Evolutionary conservation across 2,329 filamentous ascomycete species (phyloP).

Genomic region (Aspergillus nomiae): DNA sequence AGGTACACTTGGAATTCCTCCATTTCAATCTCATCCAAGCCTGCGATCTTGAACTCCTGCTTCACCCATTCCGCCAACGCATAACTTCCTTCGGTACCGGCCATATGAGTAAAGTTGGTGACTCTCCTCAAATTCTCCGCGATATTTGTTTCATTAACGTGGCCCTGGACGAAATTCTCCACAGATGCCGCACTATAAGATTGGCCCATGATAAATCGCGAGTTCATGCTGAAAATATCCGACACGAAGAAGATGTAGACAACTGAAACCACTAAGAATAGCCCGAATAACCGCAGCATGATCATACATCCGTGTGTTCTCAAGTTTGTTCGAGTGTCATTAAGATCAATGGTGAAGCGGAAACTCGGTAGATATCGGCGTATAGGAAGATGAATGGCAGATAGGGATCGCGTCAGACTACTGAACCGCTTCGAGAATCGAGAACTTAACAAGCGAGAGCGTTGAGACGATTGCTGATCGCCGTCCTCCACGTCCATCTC

Average conservation of each 20-base stretch:
- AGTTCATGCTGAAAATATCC: slow-evolving; percentile 73
- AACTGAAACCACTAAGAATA: slow-evolving; percentile 73
- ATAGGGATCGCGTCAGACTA: slow-evolving; percentile 59
- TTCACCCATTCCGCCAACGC: slow-evolving; percentile 83
- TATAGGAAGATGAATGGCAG: slow-evolving; percentile 56
- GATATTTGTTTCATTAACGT: slow-evolving; percentile 70
- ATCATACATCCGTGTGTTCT: slow-evolving; percentile 64
- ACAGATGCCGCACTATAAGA: slow-evolving; percentile 85
- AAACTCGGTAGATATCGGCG: slow-evolving; percentile 48
- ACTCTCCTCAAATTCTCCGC: slow-evolving; percentile 74
- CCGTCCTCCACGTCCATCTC: slow-evolving; percentile 85
- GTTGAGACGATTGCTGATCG: slow-evolving; percentile 31
- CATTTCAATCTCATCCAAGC: slow-evolving; percentile 73
- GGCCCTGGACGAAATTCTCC: slow-evolving; percentile 70
- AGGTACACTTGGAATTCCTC: slow-evolving; percentile 87
- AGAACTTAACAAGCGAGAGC: slow-evolving; percentile 44
- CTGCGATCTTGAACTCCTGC: slow-evolving; percentile 70
- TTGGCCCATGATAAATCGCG: slow-evolving; percentile 64
- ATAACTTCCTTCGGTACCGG: slow-evolving; percentile 91
- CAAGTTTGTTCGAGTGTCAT: slow-evolving; percentile 33
- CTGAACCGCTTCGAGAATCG: slow-evolving; percentile 60
- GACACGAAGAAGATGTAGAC: slow-evolving; percentile 85
- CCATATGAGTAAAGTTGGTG: slow-evolving; percentile 84
- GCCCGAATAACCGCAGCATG: slow-evolving; percentile 71
- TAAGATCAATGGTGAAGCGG: slow-evolving; percentile 43